Conservation (phyloP, 768 basidiomycete genomes). For the Hygrocybe coccinea region DNA sequence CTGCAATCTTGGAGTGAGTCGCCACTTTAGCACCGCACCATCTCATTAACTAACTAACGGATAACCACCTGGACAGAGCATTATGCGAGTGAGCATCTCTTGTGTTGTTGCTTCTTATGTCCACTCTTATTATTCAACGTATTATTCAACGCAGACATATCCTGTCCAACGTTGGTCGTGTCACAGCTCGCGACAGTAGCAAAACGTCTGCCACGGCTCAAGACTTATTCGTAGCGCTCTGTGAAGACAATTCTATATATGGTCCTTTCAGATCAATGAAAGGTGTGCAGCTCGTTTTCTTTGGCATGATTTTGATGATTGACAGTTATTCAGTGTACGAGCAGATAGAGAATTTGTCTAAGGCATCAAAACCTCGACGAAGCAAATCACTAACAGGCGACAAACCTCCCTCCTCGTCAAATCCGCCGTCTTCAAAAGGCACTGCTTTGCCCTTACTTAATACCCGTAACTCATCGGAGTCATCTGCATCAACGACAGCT, state of each 20-base stretch:
- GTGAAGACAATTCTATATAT: conserved; percentile 87
- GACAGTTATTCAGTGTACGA: conserved; percentile 53
- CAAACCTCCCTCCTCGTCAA: conserved; percentile 40
- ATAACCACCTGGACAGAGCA: conserved; percentile 44
- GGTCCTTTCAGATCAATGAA: conserved; percentile 81
- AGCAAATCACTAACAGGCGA: conserved; percentile 68
- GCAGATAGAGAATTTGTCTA: conserved; percentile 68
- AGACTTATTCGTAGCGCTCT: conserved; percentile 83
- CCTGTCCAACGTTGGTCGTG: conserved; percentile 75
- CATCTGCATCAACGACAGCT: conserved; percentile 27
- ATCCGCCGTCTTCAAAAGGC: conserved; percentile 31
- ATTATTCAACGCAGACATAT: conserved; percentile 58
- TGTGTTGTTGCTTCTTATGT: conserved; percentile 1
- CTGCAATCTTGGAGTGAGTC: conserved; percentile 88
- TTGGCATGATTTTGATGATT: conserved; percentile 3
- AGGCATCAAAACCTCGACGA: conserved; percentile 51
- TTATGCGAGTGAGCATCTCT: conserved; percentile 73
- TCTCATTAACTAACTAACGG: conserved; percentile 22
- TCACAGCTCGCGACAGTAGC: conserved; percentile 81
- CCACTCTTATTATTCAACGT: too few species aligned
- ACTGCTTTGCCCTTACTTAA: conserved; percentile 25
- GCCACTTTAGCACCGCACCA: conserved; percentile 14
- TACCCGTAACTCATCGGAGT: conserved; percentile 40
- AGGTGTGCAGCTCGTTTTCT: conserved; percentile 43
- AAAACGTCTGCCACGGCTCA: conserved; percentile 67